Conservation (phyloP, 495 filamentous ascomycete species). For the Parathielavia appendiculata region DNA sequence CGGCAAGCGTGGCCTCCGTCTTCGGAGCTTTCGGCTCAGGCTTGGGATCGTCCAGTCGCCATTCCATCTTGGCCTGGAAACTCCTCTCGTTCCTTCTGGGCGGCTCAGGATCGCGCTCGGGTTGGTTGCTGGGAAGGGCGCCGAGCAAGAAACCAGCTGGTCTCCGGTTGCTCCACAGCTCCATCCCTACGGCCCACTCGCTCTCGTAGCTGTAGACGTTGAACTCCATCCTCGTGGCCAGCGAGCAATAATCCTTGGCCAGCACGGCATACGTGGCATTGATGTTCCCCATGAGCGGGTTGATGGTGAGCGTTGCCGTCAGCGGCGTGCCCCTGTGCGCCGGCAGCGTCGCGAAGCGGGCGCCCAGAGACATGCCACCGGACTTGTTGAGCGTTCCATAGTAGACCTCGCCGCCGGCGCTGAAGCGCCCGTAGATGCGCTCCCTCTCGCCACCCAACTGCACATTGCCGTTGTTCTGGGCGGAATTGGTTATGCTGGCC, state of each 20-base stretch:
- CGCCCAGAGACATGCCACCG: slow-evolving; percentile 69
- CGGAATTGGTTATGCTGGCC: slow-evolving; percentile 14
- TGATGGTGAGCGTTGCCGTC: slow-evolving; percentile 85
- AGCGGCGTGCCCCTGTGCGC: slow-evolving; percentile 77
- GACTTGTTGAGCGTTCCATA: slow-evolving; percentile 90
- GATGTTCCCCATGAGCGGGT: slow-evolving; percentile 87
- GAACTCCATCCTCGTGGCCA: slow-evolving; percentile 89
- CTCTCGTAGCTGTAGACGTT: slow-evolving; percentile 98
- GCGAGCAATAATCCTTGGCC: slow-evolving; percentile 70
- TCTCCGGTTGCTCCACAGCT: slow-evolving; percentile 68
- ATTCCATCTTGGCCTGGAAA: slow-evolving; percentile 52
- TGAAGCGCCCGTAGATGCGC: slow-evolving; percentile 60
- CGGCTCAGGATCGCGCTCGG: slow-evolving; percentile 22
- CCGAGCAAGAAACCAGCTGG: slow-evolving; percentile 41
- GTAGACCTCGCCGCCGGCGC: slow-evolving; percentile 87
- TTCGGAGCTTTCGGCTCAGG: slow-evolving; percentile 15
- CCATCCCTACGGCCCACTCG: slow-evolving; percentile 81
- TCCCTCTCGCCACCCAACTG: slow-evolving; percentile 34
- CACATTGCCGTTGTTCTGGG: slow-evolving; percentile 19
- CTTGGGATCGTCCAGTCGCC: slow-evolving; percentile 45
- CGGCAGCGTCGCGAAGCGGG: slow-evolving; percentile 89
- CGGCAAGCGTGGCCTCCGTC: slow-evolving; percentile 14
- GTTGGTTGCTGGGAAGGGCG: slow-evolving; percentile 22
- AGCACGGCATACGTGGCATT: slow-evolving; percentile 85
- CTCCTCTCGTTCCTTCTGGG: slow-evolving; percentile 41